Percentiles rank a stretch among this genome's conserved stretches.
phyloP scores from a whole-genome alignment of 129 eudicot genomes.

The Saposhnikovia divaricata region DNA sequence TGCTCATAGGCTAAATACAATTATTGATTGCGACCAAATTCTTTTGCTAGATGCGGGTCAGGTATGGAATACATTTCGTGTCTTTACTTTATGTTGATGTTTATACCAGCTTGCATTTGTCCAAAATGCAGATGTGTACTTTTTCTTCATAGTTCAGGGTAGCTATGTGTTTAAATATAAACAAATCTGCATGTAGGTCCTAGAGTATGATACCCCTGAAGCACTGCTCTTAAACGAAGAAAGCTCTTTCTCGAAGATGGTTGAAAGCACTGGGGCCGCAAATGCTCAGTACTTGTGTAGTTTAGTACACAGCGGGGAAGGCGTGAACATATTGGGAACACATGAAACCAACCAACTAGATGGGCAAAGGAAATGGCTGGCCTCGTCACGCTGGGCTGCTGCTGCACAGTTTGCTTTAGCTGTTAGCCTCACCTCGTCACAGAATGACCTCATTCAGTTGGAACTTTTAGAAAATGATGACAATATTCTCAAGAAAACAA shows the following conservation, averaged over 20 bases:
- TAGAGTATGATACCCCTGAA: constrained; percentile 74
- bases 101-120: background rate
- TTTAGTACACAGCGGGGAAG: constrained; percentile 46
- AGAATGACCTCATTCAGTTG: constrained; percentile 51
- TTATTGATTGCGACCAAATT: constrained; percentile 48
- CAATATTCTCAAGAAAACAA: constrained; percentile 56
- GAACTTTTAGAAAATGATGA: constrained; percentile 34
- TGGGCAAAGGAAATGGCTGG: constrained; percentile 58
- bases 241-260: constrained; percentile 85
- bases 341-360: constrained; percentile 34
- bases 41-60: constrained; percentile 83
- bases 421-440: constrained; percentile 53
- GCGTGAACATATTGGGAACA: constrained; percentile 18
- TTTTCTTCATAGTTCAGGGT: background rate
- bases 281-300: constrained; percentile 75
- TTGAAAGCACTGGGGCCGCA: constrained; percentile 89
- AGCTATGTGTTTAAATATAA: background rate
- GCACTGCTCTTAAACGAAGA: constrained; percentile 46
- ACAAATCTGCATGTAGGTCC: constrained; percentile 31
- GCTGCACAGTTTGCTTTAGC: constrained; percentile 81
- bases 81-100: background rate
- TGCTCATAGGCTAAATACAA: constrained; percentile 56
- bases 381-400: constrained; percentile 76
- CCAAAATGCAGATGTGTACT: background rate
- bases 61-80: constrained; percentile 29